Conservation (phyloP, 176 grass and related monocot genomes). For the Triticum timopheevii region DNA sequence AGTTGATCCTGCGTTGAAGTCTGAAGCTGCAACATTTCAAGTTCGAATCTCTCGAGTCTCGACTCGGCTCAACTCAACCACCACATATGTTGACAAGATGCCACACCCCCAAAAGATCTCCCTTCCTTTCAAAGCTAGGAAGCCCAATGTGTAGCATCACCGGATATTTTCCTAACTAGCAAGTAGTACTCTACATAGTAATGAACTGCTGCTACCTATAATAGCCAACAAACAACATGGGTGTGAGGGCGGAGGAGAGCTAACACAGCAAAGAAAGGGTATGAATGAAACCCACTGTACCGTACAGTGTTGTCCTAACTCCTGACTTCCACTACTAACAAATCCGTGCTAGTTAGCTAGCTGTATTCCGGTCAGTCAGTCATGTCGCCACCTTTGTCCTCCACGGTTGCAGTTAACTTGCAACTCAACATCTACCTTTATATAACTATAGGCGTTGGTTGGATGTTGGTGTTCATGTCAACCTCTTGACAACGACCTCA, state of each 20-base stretch:
- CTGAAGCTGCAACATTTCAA: conserved; percentile 32
- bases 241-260: too few species aligned
- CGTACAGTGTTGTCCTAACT: background rate
- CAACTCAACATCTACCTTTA: background rate
- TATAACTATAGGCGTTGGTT: background rate
- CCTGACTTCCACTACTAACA: too few species aligned
- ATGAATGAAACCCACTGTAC: background rate
- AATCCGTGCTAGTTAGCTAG: background rate
- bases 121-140: background rate
- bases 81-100: background rate
- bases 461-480: background rate
- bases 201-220: too few species aligned
- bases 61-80: background rate
- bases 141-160: background rate
- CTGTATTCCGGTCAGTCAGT: too few species aligned
- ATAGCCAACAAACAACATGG: too few species aligned
- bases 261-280: background rate
- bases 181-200: background rate
- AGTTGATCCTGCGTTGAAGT: background rate
- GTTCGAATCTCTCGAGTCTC: background rate
- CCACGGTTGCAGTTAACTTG: background rate
- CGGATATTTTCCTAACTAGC: background rate
- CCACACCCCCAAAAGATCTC: background rate
- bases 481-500: background rate
- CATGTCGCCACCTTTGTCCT: background rate